Base-by-base conservation (phyloP, 2,329 filamentous ascomycete genomes). In the Cladosporium sp. region DNA sequence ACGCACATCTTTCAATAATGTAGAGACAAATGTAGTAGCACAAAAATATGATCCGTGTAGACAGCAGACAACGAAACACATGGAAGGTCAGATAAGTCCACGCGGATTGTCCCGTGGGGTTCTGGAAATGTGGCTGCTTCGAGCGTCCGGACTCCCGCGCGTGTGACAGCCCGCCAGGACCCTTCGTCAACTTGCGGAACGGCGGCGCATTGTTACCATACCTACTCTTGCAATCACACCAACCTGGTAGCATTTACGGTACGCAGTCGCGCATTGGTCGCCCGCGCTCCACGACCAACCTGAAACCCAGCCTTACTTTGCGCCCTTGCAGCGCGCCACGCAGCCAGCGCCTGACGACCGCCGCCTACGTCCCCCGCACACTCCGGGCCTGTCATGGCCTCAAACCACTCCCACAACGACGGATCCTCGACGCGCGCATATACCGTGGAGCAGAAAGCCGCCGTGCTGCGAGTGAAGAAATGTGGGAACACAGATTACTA, bases 401-500 rank as follows among this genome's bases (percentile, higher is more conserved):
- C 48, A 5, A 42, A 19, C 49, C 82, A 83, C 63, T 78, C 84
- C 54, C 86, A 90, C 72, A 85, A 88, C 68, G 86, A 90, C 68
- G 86, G 86, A 59, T 86, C 85, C 70, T 81, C 85, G 60, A 82
- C 82, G 54, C 84, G 88, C 62, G 80, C 87, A 67, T 95, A 84
- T 72, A 98, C 93, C 1, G 77, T 82, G 31, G 91, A 96, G 63
- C 93, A 98, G 68, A 93, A 95, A 70, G 85, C 87, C 2, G 92
- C 92, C 22, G 93, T 98, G 32, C 75, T 95, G 63, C 83, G 93
- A 59, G 93, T 98, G 68, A 84, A 88, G 60, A 82, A 80, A 74
- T 98, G 93, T 74, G 77, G 80, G 37, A 75, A 87, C 18, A 96
- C 90, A 3, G 89, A 89, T 14, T 98, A 95, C 72, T 98, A 98